Conservation (phyloP, 306 rosid species). For the Hippophae gyantsensis region DNA sequence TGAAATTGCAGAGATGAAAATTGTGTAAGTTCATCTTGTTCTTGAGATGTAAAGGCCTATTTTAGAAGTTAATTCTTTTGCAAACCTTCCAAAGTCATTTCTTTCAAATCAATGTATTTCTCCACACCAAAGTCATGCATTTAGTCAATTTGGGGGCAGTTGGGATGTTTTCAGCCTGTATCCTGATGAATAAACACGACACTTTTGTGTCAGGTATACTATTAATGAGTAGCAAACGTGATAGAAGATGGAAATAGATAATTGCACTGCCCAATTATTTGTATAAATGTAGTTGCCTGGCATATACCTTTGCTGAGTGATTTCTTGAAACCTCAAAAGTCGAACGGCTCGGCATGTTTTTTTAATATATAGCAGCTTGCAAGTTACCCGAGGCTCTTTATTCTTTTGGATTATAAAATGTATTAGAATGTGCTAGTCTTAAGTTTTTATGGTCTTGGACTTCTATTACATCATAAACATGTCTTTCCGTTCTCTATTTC, state of each 20-base stretch:
- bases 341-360: background rate
- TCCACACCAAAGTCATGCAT: background rate
- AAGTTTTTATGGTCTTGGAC: constrained; percentile 4
- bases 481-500: constrained; percentile 21
- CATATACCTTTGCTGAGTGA: background rate
- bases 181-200: too few species aligned
- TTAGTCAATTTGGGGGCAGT: background rate
- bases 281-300: background rate
- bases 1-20: constrained; percentile 95
- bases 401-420: too few species aligned
- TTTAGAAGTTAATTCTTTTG: constrained; percentile 2
- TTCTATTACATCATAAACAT: constrained; percentile 7
- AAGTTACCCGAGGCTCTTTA: background rate
- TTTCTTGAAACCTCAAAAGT: too few species aligned
- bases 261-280: too few species aligned
- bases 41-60: constrained; percentile 9
- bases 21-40: constrained; percentile 52
- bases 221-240: too few species aligned
- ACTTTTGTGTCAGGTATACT: too few species aligned
- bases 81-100: too few species aligned
- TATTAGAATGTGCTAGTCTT: background rate
- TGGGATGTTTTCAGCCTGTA: background rate
- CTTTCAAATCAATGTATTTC: background rate
- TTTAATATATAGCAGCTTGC: background rate
- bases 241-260: too few species aligned